Percentiles rank a stretch among this genome's conserved stretches.
Conservation (phyloP, 2,329 filamentous ascomycete species). For the Bipolaris victoriae region DNA sequence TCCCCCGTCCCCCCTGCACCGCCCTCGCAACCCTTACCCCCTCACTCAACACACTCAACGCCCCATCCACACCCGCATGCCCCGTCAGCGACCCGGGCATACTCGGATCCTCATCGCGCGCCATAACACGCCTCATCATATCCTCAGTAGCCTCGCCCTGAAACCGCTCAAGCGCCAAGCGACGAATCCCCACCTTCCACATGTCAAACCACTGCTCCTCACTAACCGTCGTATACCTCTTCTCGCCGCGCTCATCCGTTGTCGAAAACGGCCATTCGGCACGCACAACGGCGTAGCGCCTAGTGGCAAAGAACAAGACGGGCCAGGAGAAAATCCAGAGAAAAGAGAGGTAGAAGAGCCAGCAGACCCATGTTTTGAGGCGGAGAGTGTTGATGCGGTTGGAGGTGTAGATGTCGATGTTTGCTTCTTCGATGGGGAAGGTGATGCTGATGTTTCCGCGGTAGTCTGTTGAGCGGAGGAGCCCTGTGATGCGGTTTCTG, state of each 20-base stretch:
- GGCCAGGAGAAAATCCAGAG: conserved; percentile 76
- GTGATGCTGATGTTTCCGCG: conserved; percentile 64
- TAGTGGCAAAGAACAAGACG: conserved; percentile 69
- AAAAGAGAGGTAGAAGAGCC: conserved; percentile 70
- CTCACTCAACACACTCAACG: conserved; percentile 42
- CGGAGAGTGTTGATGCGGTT: conserved; percentile 70
- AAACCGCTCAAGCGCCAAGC: conserved; percentile 64
- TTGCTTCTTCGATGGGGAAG: conserved; percentile 64
- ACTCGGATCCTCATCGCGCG: conserved; percentile 53
- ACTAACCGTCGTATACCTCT: conserved; percentile 57
- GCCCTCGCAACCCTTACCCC: conserved; percentile 43
- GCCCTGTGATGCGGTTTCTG: conserved; percentile 57
- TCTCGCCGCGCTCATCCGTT: conserved; percentile 41
- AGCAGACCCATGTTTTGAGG: conserved; percentile 66
- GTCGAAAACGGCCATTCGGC: conserved; percentile 66
- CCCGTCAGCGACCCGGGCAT: conserved; percentile 41
- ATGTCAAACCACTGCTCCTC: conserved; percentile 66
- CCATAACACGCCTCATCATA: conserved; percentile 37
- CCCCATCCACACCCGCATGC: conserved; percentile 39
- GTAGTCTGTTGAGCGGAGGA: conserved; percentile 71
- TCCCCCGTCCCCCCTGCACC: conserved; percentile 24
- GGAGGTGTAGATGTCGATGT: conserved; percentile 68
- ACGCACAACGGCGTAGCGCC: conserved; percentile 68
- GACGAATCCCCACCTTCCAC: conserved; percentile 66
- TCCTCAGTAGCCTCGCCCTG: conserved; percentile 62